Conservation (phyloP, 352 stramenopile species). For the Phytophthora megakarya region DNA sequence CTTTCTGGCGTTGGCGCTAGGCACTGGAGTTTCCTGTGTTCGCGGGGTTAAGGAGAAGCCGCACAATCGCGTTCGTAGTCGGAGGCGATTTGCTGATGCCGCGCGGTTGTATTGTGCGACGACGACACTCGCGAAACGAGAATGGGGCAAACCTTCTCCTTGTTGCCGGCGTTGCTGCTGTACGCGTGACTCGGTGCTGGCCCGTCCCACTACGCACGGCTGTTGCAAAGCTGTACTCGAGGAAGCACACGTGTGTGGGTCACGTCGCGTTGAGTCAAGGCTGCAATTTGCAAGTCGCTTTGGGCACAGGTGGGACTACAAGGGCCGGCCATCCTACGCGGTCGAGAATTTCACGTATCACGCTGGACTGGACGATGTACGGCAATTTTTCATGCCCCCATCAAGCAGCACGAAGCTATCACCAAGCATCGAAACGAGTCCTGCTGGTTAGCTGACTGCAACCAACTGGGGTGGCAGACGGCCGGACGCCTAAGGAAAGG, state of each 20-base stretch:
- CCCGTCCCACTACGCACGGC: slow-evolving; percentile 19
- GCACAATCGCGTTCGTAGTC: slow-evolving; percentile 30
- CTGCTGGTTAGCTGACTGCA: slow-evolving; percentile 13
- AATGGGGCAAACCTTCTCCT: slow-evolving; percentile 5
- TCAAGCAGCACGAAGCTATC: slow-evolving; percentile 2
- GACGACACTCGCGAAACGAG: slow-evolving; percentile 11
- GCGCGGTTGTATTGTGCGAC: slow-evolving; percentile 32
- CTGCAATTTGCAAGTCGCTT: background rate
- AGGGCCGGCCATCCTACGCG: background rate
- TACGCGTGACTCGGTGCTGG: slow-evolving; percentile 17
- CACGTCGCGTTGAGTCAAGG: slow-evolving; percentile 12
- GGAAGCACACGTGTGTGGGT: slow-evolving; percentile 33
- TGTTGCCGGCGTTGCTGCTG: slow-evolving; percentile 4
- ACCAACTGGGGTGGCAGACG: slow-evolving; percentile 27
- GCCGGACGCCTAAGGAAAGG: slow-evolving; percentile 33
- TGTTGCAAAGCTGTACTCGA: slow-evolving; percentile 38
- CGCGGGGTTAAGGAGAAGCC: slow-evolving; percentile 40
- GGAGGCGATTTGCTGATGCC: slow-evolving; percentile 39
- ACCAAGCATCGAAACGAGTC: slow-evolving; percentile 5
- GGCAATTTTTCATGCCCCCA: background rate
- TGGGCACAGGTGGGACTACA: background rate
- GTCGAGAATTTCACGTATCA: slow-evolving; percentile 10
- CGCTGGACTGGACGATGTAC: slow-evolving; percentile 7
- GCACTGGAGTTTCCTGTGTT: slow-evolving; percentile 35
- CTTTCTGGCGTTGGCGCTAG: slow-evolving; percentile 40